Conservation (phyloP, 768 basidiomycete genomes). For the Lanmaoa rubissima region DNA sequence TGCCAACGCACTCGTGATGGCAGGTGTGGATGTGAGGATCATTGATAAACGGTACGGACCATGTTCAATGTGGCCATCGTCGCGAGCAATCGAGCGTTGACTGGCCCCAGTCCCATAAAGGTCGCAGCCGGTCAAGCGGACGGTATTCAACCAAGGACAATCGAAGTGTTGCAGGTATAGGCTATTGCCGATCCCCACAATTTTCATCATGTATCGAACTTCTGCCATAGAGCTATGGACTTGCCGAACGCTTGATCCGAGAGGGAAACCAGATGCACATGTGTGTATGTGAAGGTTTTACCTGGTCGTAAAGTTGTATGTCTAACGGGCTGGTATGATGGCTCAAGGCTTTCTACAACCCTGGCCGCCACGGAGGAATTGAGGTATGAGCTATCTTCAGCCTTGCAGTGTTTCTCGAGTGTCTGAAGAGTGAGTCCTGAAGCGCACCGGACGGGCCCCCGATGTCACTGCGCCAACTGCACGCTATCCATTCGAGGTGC, state of each 20-base stretch:
- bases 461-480: slow-evolving; percentile 63
- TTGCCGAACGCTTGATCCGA: slow-evolving; percentile 59
- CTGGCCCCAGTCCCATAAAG: slow-evolving; percentile 34
- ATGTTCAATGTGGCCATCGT: background rate
- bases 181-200: background rate
- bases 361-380: slow-evolving; percentile 56
- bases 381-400: slow-evolving; percentile 39
- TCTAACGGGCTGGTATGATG: background rate
- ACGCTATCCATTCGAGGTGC: slow-evolving; percentile 70
- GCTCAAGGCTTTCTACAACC: slow-evolving; percentile 72
- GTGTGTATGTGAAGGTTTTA: slow-evolving; percentile 44
- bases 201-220: background rate
- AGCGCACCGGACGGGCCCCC: slow-evolving; percentile 63
- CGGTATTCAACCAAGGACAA: slow-evolving; percentile 54
- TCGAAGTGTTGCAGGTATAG: slow-evolving; percentile 50
- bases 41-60: slow-evolving; percentile 43
- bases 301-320: background rate
- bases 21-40: slow-evolving; percentile 44
- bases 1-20: slow-evolving; percentile 49
- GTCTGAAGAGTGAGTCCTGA: slow-evolving; percentile 1
- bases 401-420: background rate
- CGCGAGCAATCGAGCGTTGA: background rate
- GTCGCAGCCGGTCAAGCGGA: slow-evolving; percentile 52
- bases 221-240: slow-evolving; percentile 64
- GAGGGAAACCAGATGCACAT: slow-evolving; percentile 71